These are phyloP conservation scores for Talaromyces sp. DNA, from an alignment of 2,329 filamentous ascomycete genomes.

Conservation along the genomic window DNA sequence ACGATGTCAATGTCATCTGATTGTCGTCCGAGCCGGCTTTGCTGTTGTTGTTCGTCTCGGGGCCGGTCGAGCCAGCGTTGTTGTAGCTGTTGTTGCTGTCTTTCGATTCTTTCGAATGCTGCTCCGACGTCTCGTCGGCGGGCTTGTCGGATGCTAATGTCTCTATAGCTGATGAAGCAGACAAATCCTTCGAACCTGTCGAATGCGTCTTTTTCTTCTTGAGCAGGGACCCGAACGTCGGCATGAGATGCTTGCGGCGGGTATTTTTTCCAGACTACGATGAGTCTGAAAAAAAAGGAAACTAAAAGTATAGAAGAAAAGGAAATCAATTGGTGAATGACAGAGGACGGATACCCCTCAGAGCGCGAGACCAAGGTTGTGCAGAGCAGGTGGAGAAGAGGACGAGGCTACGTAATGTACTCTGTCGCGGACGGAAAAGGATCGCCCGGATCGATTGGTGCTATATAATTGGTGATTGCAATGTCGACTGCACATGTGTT, in stretches of 20 bases:
- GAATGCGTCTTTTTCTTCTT: constrained; percentile 99
- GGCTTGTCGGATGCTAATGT: constrained; percentile 20
- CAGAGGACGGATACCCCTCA: neutral
- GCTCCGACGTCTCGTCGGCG: constrained; percentile 20
- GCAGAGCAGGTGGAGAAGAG: constrained; percentile 9
- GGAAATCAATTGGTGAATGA: constrained; percentile 1
- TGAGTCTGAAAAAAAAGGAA: constrained; percentile 19
- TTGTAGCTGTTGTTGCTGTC: neutral
- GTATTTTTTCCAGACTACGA: constrained; percentile 24
- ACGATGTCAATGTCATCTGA: constrained; percentile 32
- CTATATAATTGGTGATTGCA: neutral
- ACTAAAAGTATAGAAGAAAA: neutral
- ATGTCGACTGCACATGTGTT: neutral
- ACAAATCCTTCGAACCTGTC: constrained; percentile 57
- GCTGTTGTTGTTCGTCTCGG: constrained; percentile 11
- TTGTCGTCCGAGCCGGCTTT: constrained; percentile 1
- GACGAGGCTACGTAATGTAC: constrained; percentile 2
- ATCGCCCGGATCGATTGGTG: neutral
- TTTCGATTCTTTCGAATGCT: constrained; percentile 17
- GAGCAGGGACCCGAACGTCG: constrained; percentile 81
- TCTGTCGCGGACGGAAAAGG: neutral
- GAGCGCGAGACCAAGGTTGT: neutral
- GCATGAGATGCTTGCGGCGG: constrained; percentile 60
- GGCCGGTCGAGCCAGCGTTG: constrained; percentile 24
- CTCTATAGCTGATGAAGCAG: constrained; percentile 61